Evolutionary conservation across 768 basidiomycete species (phyloP).

Genomic region (Auriculariales sp.): DNA sequence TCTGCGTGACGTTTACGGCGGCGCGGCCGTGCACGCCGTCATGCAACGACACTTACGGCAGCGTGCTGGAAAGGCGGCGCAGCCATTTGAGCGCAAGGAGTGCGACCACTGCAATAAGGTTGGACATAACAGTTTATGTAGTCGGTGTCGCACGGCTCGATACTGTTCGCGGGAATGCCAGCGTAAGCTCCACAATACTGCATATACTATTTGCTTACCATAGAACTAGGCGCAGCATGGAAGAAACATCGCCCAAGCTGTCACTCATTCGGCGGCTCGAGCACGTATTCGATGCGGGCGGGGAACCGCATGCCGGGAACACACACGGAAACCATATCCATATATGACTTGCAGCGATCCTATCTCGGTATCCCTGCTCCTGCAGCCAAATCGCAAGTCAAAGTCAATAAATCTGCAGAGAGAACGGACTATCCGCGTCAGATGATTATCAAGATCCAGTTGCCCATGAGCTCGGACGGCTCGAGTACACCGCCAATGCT

Average conservation of each 20-base stretch:
- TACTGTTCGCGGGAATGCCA: conserved; percentile 46
- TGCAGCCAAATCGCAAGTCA: conserved; percentile 12
- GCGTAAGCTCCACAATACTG: conserved; percentile 19
- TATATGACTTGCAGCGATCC: conserved; percentile 17
- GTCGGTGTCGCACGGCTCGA: conserved; percentile 26
- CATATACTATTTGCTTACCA: background rate
- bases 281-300: conserved; percentile 35
- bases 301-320: conserved; percentile 17
- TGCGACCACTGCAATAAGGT: conserved; percentile 26
- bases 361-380: conserved; percentile 14
- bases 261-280: conserved; percentile 25
- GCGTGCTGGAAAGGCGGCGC: conserved; percentile 25
- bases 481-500: conserved; percentile 13
- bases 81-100: conserved; percentile 25
- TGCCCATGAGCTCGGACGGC: conserved; percentile 18
- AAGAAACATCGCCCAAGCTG: conserved; percentile 32
- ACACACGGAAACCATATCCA: conserved; percentile 13
- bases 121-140: conserved; percentile 20
- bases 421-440: conserved; percentile 18
- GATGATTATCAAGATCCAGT: conserved; percentile 41
- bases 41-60: conserved; percentile 33
- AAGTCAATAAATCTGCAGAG: conserved; percentile 9
- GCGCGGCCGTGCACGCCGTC: too few relatives aligned
- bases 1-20: too few relatives aligned
- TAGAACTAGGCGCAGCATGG: conserved; percentile 29